Conservation (phyloP, 2,329 filamentous ascomycete species). For the Didymella keratinophila region DNA sequence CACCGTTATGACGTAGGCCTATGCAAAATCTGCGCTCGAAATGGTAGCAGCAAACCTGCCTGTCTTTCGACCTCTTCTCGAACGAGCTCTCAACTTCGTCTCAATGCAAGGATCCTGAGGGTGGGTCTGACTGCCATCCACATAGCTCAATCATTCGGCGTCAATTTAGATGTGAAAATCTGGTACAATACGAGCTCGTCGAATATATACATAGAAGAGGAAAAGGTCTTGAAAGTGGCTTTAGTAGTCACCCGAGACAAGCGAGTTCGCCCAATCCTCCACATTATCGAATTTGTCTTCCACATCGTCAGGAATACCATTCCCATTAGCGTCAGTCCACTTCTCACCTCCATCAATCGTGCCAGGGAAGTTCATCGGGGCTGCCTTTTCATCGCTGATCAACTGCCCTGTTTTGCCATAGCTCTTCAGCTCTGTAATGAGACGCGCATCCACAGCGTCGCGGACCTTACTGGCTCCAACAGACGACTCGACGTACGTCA, state of each 20-base stretch:
- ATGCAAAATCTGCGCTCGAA: not conserved
- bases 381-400: slow-evolving; percentile 57
- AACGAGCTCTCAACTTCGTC: not conserved
- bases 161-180: no score
- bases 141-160: no score
- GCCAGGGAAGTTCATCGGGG: slow-evolving; percentile 53
- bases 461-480: slow-evolving; percentile 57
- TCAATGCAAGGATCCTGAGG: no score
- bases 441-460: slow-evolving; percentile 55
- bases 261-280: slow-evolving; percentile 61
- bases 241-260: slow-evolving; percentile 47
- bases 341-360: slow-evolving; percentile 51
- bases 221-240: no score
- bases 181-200: no score
- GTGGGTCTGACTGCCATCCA: no score
- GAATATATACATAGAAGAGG: no score
- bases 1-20: not conserved
- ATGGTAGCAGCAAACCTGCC: not conserved
- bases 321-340: slow-evolving; percentile 57
- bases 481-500: slow-evolving; percentile 51
- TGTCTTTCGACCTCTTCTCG: not conserved
- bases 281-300: slow-evolving; percentile 57
- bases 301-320: slow-evolving; percentile 61
- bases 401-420: slow-evolving; percentile 57
- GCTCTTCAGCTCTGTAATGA: slow-evolving; percentile 56